A percentile compares a stretch with the other conserved stretches of the same genome.
phyloP scores from a whole-genome alignment of 176 grass and related monocot species.

The Thalia dealbata region DNA sequence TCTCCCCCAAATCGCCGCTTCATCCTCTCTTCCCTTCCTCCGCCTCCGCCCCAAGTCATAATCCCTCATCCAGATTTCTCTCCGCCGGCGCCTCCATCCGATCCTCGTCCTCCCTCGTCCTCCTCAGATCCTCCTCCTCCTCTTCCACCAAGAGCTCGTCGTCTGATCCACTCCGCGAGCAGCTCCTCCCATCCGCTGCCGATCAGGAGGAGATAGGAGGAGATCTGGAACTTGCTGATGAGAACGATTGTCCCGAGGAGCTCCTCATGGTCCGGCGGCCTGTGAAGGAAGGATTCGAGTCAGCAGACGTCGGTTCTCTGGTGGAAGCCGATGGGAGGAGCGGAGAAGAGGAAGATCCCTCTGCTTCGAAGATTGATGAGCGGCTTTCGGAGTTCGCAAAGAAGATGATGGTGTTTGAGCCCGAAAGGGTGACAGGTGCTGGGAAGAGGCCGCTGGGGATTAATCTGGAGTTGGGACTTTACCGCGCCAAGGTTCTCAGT shows the following conservation, averaged over 20 bases:
- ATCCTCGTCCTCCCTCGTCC: slow-evolving; percentile 19
- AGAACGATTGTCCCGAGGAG: slow-evolving; percentile 12
- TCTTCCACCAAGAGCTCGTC: slow-evolving; percentile 11
- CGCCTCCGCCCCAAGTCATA: neutral
- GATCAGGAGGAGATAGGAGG: neutral
- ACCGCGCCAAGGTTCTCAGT: slow-evolving; percentile 69
- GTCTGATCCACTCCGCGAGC: slow-evolving; percentile 9
- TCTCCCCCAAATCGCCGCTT: slow-evolving; percentile 25
- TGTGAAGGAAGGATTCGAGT: slow-evolving; percentile 23
- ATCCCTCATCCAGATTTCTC: neutral
- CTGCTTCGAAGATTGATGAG: slow-evolving; percentile 40
- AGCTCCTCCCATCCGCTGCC: slow-evolving; percentile 19
- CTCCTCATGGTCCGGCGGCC: slow-evolving; percentile 21
- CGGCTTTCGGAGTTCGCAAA: slow-evolving; percentile 60
- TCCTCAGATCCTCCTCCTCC: slow-evolving; percentile 8
- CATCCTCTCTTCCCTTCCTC: neutral
- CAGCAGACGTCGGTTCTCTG: slow-evolving; percentile 17
- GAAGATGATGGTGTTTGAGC: slow-evolving; percentile 87
- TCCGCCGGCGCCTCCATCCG: slow-evolving; percentile 5
- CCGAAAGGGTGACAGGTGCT: slow-evolving; percentile 24
- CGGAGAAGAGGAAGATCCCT: neutral
- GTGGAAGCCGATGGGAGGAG: slow-evolving; percentile 21
- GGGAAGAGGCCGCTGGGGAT: slow-evolving; percentile 54
- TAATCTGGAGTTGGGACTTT: slow-evolving; percentile 86
- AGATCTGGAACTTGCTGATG: neutral